phyloP scores from a whole-genome alignment of 2,329 filamentous ascomycete species.

The Fusarium sp. region DNA sequence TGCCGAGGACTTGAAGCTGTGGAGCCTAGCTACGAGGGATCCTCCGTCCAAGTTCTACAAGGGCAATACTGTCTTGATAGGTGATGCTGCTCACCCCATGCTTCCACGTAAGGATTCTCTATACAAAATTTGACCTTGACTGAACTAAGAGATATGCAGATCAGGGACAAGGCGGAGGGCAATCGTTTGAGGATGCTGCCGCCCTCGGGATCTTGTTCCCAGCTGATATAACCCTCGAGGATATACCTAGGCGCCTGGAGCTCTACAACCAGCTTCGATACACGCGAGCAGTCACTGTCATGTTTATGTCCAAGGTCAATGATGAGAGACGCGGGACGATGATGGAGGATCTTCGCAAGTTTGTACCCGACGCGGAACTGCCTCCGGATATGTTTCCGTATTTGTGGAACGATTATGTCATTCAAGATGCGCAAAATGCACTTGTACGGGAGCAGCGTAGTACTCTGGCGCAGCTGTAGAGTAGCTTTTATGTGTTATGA shows the following conservation, averaged over 20 bases:
- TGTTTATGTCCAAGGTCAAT: conserved; percentile 18
- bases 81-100: conserved; percentile 32
- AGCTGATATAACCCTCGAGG: not conserved
- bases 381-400: not conserved
- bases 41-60: conserved; percentile 8
- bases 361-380: conserved; percentile 6
- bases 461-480: too few species aligned
- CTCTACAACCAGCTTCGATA: conserved; percentile 25
- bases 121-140: too few species aligned
- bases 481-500: too few species aligned
- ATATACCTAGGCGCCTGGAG: conserved; percentile 1
- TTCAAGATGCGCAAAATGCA: not conserved
- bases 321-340: conserved; percentile 13
- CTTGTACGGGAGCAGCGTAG: not conserved
- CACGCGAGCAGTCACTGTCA: conserved; percentile 1
- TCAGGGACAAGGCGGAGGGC: conserved; percentile 28
- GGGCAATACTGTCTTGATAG: conserved; percentile 14
- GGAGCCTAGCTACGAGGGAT: conserved; percentile 18
- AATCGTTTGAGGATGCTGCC: conserved; percentile 24
- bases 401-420: not conserved
- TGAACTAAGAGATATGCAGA: not conserved
- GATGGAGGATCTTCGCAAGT: conserved; percentile 16
- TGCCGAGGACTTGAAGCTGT: conserved; percentile 10
- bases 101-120: conserved; percentile 12
- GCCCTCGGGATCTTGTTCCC: conserved; percentile 21